Conservation (phyloP, 139 green algal species). For the Asterochloris sp. region DNA sequence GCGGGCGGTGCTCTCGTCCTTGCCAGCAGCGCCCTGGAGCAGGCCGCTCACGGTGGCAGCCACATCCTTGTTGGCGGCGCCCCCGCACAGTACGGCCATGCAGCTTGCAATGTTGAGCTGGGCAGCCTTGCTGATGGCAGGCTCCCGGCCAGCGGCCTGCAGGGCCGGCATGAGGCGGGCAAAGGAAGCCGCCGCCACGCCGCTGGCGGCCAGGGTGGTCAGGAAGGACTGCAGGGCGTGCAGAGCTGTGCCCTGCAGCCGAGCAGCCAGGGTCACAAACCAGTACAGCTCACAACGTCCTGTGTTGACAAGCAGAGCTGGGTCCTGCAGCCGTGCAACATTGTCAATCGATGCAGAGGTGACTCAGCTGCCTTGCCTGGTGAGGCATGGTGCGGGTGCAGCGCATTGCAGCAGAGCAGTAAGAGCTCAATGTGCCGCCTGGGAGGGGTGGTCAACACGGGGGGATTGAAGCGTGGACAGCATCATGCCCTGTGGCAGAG, state of each 20-base stretch:
- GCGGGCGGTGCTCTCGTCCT: slow-evolving; percentile 21
- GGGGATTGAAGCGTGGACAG: too few relatives aligned
- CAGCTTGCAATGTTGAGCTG: slow-evolving; percentile 74
- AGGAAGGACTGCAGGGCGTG: slow-evolving; percentile 77
- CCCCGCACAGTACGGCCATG: slow-evolving; percentile 65
- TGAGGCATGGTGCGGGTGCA: too few relatives aligned
- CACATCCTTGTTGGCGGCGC: slow-evolving; percentile 30
- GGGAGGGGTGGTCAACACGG: too few relatives aligned
- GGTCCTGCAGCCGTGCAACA: too few relatives aligned
- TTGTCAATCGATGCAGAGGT: too few relatives aligned
- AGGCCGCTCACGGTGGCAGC: slow-evolving; percentile 40
- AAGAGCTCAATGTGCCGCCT: too few relatives aligned
- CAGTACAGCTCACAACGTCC: not conserved
- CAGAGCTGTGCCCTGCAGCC: slow-evolving; percentile 57
- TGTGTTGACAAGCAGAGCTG: too few relatives aligned
- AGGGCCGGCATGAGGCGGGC: slow-evolving; percentile 61
- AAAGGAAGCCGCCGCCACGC: slow-evolving; percentile 24
- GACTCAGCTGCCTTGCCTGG: too few relatives aligned
- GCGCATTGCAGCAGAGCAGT: too few relatives aligned
- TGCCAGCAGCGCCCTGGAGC: slow-evolving; percentile 19
- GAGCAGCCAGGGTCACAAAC: not conserved
- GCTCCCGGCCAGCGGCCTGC: slow-evolving; percentile 40
- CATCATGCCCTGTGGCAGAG: too few relatives aligned
- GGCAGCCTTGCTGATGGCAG: slow-evolving; percentile 22
- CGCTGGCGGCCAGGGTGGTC: slow-evolving; percentile 43